A percentile compares a stretch with the other conserved stretches of the same genome.
phyloP scores from a whole-genome alignment of 208 protist species.

The Polymyxa betae region DNA sequence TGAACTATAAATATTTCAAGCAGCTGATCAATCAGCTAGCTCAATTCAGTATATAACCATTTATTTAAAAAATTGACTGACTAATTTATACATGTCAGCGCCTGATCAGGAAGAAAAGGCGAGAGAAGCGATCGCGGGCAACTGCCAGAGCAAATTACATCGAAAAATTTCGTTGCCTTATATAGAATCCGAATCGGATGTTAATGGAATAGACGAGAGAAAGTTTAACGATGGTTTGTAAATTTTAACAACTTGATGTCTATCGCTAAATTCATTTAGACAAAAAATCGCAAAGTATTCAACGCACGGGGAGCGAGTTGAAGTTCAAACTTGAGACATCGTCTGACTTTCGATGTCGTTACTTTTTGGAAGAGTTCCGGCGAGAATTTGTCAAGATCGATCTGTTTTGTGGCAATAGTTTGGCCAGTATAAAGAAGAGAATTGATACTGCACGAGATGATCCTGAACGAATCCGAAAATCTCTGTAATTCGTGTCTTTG shows the following conservation, averaged over 20 bases:
- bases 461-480: slow-evolving; percentile 18
- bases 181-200: slow-evolving; percentile 24
- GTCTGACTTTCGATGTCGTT: not conserved
- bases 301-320: not conserved
- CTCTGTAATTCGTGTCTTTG: not conserved
- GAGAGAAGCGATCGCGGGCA: not conserved
- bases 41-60: not conserved
- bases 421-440: not conserved
- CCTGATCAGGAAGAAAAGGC: slow-evolving; percentile 47
- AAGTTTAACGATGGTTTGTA: not conserved
- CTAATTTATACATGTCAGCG: not conserved
- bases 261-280: not conserved
- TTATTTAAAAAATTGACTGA: not conserved
- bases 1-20: slow-evolving; percentile 52
- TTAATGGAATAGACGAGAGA: not conserved
- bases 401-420: not conserved
- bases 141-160: no score
- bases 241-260: not conserved
- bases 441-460: not conserved
- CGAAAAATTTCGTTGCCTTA: not conserved
- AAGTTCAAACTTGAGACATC: slow-evolving; percentile 24
- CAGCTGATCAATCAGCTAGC: slow-evolving; percentile 36
- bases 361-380: slow-evolving; percentile 14
- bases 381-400: slow-evolving; percentile 44
- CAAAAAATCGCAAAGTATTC: not conserved